Conservation (phyloP, 495 filamentous ascomycete genomes). For the Daldinia bambusicola region DNA sequence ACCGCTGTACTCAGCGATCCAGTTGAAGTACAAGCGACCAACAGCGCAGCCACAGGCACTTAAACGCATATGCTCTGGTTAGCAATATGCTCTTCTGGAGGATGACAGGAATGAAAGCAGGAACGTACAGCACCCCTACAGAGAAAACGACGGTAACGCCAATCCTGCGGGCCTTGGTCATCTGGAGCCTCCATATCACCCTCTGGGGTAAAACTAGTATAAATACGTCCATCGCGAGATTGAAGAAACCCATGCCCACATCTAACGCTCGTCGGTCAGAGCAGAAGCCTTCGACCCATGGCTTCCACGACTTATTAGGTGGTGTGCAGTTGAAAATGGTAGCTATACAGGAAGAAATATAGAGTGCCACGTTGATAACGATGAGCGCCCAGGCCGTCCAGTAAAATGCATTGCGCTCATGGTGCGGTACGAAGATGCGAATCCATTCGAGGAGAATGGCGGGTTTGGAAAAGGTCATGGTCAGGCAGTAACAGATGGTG, state of each 20-base stretch:
- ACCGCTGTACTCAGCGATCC: background rate
- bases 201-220: background rate
- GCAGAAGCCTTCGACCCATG: constrained; percentile 21
- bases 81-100: background rate
- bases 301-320: constrained; percentile 42
- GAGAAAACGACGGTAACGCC: constrained; percentile 5
- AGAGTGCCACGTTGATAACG: constrained; percentile 51
- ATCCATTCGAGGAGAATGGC: too few relatives aligned
- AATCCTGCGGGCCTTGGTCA: background rate
- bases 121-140: constrained; percentile 1
- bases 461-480: too few relatives aligned
- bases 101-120: too few relatives aligned
- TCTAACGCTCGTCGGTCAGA: background rate
- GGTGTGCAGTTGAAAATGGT: constrained; percentile 57
- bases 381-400: constrained; percentile 49
- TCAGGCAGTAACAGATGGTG: too few relatives aligned
- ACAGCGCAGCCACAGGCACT: background rate
- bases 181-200: background rate
- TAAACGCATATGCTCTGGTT: background rate
- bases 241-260: background rate
- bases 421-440: too few relatives aligned
- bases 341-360: constrained; percentile 53
- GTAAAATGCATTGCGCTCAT: constrained; percentile 31
- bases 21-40: background rate
- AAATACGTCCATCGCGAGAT: background rate